Percentiles rank a stretch among this genome's conserved stretches.
phyloP scores from a whole-genome alignment of 116 monocot species.

The Thalassia testudinum region DNA sequence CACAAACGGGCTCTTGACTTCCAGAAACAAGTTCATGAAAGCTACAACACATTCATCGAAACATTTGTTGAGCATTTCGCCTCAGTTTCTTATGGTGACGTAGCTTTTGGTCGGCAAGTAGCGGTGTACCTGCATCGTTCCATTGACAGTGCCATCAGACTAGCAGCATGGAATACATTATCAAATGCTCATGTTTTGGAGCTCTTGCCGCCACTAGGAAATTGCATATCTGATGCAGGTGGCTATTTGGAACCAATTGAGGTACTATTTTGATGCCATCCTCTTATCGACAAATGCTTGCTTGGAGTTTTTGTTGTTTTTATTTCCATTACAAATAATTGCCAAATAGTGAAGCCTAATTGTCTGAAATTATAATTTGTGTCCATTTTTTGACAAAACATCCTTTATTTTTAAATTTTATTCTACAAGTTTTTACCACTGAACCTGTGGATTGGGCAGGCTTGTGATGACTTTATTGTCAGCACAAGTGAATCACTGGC shows the following conservation, averaged over 20 bases:
- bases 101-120: constrained; percentile 67
- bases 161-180: constrained; percentile 69
- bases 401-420: too few species aligned
- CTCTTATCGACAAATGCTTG: too few species aligned
- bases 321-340: too few species aligned
- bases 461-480: too few species aligned
- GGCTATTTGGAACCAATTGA: constrained; percentile 79
- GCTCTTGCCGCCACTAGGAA: constrained; percentile 56
- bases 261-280: constrained; percentile 18
- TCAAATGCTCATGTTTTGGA: constrained; percentile 57
- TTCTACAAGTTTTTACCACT: too few species aligned
- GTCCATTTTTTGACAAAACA: too few species aligned
- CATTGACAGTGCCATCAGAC: constrained; percentile 44
- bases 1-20: constrained; percentile 25
- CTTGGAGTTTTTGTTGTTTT: too few species aligned
- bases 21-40: constrained; percentile 51
- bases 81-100: constrained; percentile 82
- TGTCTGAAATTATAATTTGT: too few species aligned
- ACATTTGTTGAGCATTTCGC: constrained; percentile 84
- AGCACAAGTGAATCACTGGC: too few species aligned
- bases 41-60: constrained; percentile 77
- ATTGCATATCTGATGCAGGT: constrained; percentile 43
- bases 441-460: too few species aligned
- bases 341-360: too few species aligned
- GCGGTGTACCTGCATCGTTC: constrained; percentile 60